Evolutionary conservation across 257 asterid genomes (phyloP), one percentile per base, ranked within the genome.

Genomic region (Ocimum tenuiflorum): DNA sequence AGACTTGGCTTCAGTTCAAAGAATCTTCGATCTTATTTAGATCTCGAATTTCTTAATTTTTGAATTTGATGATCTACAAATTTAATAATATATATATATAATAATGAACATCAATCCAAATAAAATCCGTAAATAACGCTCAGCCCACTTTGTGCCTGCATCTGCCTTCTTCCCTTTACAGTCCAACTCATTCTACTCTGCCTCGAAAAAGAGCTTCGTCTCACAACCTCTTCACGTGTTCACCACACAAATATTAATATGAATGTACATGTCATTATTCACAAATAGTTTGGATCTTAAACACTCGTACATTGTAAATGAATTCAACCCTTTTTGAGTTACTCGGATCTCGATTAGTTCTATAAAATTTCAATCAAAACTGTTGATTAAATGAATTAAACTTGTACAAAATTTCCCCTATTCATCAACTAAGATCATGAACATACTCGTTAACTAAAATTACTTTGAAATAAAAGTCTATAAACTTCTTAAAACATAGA

Each of bases 221-320:
- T 63, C 70, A 68, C 70, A 19, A 50, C 55, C 75, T 68, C 27
- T 73, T 77, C 82, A 78, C 80, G 83, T 78, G 83, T 56, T 12
- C 33, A 51, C 69, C 74, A 78, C 35, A 42, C 15, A 13, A 0
- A 42, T 13, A 42, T 42, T 11, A 45, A 49, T 23, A 63, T 43
- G 43, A 2, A 48, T 47, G 27, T 2, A 7, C 13, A 36, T 36
- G 12, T 36, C 47, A 11, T 42, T 42, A 42, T 3, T 42, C 47
- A 13, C 3, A 13, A 13, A 42, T 13, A 13, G n/a, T n/a, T n/a
- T n/a, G n/a, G n/a, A n/a, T n/a, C n/a, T n/a, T n/a, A n/a, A n/a
- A n/a, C n/a, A n/a, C n/a, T n/a, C n/a, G n/a, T n/a, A n/a, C n/a
- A n/a, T n/a, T n/a, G n/a, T n/a, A n/a, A n/a, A n/a, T n/a, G n/a